Percentiles rank a stretch among this genome's conserved stretches.
Evolutionary conservation across 2,329 filamentous ascomycete genomes (phyloP).

Genomic region (Penicillium sp.): DNA sequence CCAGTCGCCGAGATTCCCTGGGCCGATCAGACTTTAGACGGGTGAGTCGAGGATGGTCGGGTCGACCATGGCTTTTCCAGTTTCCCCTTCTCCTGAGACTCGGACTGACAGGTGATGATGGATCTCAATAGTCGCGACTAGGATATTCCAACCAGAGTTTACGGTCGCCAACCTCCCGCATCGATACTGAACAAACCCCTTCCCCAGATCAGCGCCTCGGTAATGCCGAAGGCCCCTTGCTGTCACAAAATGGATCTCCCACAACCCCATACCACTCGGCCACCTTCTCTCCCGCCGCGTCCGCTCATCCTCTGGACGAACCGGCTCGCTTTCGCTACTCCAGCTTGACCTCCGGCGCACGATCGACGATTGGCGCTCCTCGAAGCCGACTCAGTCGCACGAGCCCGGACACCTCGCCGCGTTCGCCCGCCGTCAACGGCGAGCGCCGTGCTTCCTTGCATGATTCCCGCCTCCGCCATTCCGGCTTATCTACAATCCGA

Average conservation of each 20-base stretch:
- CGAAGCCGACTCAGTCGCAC: constrained; percentile 35
- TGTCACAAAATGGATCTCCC: constrained; percentile 31
- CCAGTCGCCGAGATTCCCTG: constrained; percentile 34
- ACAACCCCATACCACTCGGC: constrained; percentile 25
- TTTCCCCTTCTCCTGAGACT: constrained; percentile 3
- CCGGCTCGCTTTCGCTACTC: constrained; percentile 32
- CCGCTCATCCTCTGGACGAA: constrained; percentile 39
- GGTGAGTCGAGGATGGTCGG: constrained; percentile 24
- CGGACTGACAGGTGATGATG: not conserved
- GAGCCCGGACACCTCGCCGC: constrained; percentile 33
- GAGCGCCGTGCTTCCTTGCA: constrained; percentile 32
- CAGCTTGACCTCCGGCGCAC: constrained; percentile 28
- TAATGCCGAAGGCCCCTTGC: constrained; percentile 33
- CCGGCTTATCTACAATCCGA: constrained; percentile 32
- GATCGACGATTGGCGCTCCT: constrained; percentile 35
- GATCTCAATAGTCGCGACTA: constrained; percentile 31
- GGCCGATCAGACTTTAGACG: constrained; percentile 37
- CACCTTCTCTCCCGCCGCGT: constrained; percentile 28
- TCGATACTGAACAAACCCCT: constrained; percentile 31
- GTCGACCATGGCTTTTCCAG: constrained; percentile 1
- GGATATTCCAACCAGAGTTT: constrained; percentile 33
- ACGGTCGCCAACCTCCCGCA: constrained; percentile 30
- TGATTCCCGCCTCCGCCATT: constrained; percentile 31
- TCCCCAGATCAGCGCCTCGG: constrained; percentile 35
- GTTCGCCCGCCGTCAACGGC: constrained; percentile 23